A percentile compares a stretch with the other conserved stretches of the same genome.
Conservation (phyloP, 768 basidiomycete genomes). For the Lanmaoa rubissima region DNA sequence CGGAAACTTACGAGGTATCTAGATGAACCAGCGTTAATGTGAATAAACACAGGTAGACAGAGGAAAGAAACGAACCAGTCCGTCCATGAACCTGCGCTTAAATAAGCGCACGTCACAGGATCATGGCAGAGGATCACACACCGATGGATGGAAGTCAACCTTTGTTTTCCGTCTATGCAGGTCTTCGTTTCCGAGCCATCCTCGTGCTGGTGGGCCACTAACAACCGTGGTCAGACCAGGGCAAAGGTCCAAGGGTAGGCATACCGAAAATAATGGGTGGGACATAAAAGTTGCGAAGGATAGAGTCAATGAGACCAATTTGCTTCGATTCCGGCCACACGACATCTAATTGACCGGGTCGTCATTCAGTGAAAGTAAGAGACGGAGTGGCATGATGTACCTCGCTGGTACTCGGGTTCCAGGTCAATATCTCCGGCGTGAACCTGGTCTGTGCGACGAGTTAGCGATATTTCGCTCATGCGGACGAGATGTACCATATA, state of each 20-base stretch:
- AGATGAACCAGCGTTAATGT: conserved; percentile 7
- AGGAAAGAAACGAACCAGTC: conserved; percentile 47
- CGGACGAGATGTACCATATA: conserved; percentile 43
- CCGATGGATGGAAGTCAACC: conserved; percentile 72
- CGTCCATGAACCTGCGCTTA: conserved; percentile 59
- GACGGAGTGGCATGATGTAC: conserved; percentile 32
- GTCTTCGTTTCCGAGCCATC: conserved; percentile 67
- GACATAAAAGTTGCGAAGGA: conserved; percentile 77
- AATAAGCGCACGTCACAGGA: neutral
- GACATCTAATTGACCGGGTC: conserved; percentile 44
- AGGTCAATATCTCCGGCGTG: conserved; percentile 61
- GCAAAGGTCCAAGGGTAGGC: neutral
- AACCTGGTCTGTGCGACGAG: conserved; percentile 53
- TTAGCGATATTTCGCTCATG: neutral
- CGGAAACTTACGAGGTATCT: conserved; percentile 55
- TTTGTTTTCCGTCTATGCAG: conserved; percentile 81
- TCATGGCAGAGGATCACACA: conserved; percentile 30
- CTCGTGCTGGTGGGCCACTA: conserved; percentile 49
- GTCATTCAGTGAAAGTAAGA: neutral
- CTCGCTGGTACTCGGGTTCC: conserved; percentile 79
- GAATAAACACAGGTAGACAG: neutral
- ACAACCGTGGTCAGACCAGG: neutral
- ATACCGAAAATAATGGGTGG: conserved; percentile 78
- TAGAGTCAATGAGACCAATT: conserved; percentile 71
- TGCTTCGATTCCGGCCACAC: conserved; percentile 81